These are phyloP conservation scores for Diphasiastrum complanatum DNA, from an alignment of 83 land plant genomes.

Conservation along the genomic window DNA sequence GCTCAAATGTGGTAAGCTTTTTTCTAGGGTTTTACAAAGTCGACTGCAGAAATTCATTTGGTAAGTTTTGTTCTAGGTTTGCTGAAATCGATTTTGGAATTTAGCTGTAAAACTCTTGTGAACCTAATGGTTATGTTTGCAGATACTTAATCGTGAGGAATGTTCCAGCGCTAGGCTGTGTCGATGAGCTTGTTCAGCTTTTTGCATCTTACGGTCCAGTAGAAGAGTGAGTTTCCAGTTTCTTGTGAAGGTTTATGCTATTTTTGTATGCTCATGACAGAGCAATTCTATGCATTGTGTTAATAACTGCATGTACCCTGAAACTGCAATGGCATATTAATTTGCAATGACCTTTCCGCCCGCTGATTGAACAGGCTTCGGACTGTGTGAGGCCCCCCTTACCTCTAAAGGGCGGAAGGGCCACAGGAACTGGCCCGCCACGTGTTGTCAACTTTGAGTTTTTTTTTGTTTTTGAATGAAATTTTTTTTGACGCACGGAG, in stretches of 20 bases:
- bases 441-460: too few relatives aligned
- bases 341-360: too few relatives aligned
- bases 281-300: neutral
- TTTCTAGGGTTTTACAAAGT: too few relatives aligned
- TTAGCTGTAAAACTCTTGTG: neutral
- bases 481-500: too few relatives aligned
- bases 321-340: too few relatives aligned
- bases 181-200: constrained; percentile 64
- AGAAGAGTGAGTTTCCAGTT: constrained; percentile 63
- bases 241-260: neutral
- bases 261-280: neutral
- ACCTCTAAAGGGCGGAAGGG: too few relatives aligned
- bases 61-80: neutral
- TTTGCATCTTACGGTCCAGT: constrained; percentile 74
- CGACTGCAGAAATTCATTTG: neutral
- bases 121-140: neutral
- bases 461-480: too few relatives aligned
- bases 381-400: too few relatives aligned
- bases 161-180: constrained; percentile 84
- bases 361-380: too few relatives aligned
- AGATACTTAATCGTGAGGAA: constrained; percentile 92
- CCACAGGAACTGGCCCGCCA: too few relatives aligned
- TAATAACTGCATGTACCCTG: too few relatives aligned
- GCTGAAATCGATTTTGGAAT: neutral
- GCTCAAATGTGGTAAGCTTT: constrained; percentile 4